Evolutionary conservation across 257 asterid species (phyloP).

Genomic region (Mitragyna speciosa): DNA sequence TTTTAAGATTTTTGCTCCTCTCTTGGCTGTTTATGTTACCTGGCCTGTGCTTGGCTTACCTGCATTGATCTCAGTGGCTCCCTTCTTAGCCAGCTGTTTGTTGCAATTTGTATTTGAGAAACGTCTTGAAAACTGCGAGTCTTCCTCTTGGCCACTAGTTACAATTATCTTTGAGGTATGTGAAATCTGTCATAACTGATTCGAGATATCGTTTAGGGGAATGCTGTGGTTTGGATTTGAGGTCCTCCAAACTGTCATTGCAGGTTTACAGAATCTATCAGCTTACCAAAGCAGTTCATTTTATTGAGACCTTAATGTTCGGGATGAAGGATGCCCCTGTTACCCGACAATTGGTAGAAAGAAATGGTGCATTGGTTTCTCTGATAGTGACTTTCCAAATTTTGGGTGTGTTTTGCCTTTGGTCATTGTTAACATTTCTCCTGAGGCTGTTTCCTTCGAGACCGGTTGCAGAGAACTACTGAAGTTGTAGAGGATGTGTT

Average conservation of each 20-base stretch:
- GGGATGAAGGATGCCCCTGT: conserved; percentile 51
- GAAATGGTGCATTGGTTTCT: conserved; percentile 61
- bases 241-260: conserved; percentile 6
- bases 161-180: conserved; percentile 85
- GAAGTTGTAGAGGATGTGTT: conserved; percentile 25
- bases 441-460: conserved; percentile 90
- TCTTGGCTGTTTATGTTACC: conserved; percentile 62
- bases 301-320: conserved; percentile 58
- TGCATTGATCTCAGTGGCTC: conserved; percentile 71
- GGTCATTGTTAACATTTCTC: conserved; percentile 95
- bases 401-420: conserved; percentile 68
- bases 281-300: conserved; percentile 64
- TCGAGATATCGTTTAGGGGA: conserved; percentile 6
- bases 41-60: conserved; percentile 77
- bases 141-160: conserved; percentile 91
- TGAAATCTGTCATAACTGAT: not conserved
- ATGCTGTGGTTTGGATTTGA: not conserved
- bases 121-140: conserved; percentile 43
- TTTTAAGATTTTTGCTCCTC: conserved; percentile 67
- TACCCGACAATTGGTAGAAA: conserved; percentile 48
- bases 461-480: conserved; percentile 84
- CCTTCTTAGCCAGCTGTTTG: conserved; percentile 62
- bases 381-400: conserved; percentile 64
- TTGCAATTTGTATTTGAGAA: conserved; percentile 64
- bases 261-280: conserved; percentile 94